Conservation (phyloP, 164 flowering plant genomes). For the Akebia trifoliata region DNA sequence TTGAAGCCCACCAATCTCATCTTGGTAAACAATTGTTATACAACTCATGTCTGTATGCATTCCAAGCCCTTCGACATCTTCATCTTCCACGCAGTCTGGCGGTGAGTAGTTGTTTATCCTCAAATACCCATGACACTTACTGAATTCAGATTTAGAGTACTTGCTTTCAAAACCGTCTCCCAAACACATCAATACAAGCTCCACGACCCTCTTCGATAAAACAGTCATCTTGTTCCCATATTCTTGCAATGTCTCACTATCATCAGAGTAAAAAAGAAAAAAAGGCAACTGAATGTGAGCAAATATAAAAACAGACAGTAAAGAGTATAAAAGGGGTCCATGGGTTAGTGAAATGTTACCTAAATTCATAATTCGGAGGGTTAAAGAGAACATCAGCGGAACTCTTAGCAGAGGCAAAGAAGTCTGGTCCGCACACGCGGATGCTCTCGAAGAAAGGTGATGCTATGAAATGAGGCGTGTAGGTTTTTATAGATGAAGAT, state of each 20-base stretch:
- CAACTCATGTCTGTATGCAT: conserved; percentile 98
- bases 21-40: conserved; percentile 72
- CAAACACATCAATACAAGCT: conserved; percentile 42
- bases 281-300: neutral
- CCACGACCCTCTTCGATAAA: conserved; percentile 46
- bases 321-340: neutral
- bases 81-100: conserved; percentile 24
- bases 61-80: conserved; percentile 79
- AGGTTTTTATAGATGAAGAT: conserved; percentile 46
- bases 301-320: neutral
- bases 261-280: neutral
- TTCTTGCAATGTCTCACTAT: conserved; percentile 63
- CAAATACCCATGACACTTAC: conserved; percentile 68
- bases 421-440: conserved; percentile 77
- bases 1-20: conserved; percentile 79
- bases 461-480: conserved; percentile 89
- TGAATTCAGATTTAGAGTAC: conserved; percentile 47
- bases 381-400: conserved; percentile 48
- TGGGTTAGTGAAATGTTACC: conserved; percentile 32
- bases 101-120: conserved; percentile 73
- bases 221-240: conserved; percentile 67
- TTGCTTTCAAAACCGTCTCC: conserved; percentile 45
- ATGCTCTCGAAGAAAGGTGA: conserved; percentile 86
- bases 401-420: conserved; percentile 58
- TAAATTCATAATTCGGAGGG: conserved; percentile 39